Conservation (phyloP, 441 rosid species). For the Corymbia citriodora region DNA sequence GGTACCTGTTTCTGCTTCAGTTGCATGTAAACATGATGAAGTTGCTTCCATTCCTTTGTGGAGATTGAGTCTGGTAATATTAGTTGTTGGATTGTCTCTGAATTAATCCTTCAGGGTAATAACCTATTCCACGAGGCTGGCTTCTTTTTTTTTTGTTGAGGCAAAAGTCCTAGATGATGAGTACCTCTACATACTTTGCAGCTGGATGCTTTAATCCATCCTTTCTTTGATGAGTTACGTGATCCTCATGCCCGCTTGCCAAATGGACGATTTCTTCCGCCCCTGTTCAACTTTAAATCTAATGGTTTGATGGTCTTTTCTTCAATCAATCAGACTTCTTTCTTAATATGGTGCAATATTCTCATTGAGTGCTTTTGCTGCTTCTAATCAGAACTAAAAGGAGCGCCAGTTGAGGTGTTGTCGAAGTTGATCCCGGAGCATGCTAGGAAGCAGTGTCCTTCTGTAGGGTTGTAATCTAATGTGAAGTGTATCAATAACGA, state of each 20-base stretch:
- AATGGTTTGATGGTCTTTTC: conserved; percentile 30
- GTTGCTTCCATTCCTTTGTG: background rate
- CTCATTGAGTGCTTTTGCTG: background rate
- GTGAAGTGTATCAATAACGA: background rate
- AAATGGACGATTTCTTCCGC: conserved; percentile 55
- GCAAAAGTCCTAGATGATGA: background rate
- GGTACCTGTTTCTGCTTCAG: background rate
- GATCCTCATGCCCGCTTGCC: conserved; percentile 51
- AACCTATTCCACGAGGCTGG: background rate
- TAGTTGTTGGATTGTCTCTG: background rate
- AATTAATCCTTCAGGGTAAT: background rate
- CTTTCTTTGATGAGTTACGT: conserved; percentile 67
- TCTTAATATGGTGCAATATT: background rate
- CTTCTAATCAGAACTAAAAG: background rate
- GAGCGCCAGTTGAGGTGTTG: background rate
- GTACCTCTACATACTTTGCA: conserved; percentile 6
- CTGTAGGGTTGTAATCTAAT: background rate
- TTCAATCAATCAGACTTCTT: background rate
- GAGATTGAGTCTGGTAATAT: background rate
- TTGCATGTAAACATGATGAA: background rate
- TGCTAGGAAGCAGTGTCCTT: background rate
- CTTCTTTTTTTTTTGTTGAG: background rate
- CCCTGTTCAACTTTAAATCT: conserved; percentile 52
- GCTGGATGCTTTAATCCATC: conserved; percentile 65
- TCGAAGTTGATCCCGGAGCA: background rate